Base-by-base conservation (phyloP, 441 rosid species). In the Gossypium davidsonii region DNA sequence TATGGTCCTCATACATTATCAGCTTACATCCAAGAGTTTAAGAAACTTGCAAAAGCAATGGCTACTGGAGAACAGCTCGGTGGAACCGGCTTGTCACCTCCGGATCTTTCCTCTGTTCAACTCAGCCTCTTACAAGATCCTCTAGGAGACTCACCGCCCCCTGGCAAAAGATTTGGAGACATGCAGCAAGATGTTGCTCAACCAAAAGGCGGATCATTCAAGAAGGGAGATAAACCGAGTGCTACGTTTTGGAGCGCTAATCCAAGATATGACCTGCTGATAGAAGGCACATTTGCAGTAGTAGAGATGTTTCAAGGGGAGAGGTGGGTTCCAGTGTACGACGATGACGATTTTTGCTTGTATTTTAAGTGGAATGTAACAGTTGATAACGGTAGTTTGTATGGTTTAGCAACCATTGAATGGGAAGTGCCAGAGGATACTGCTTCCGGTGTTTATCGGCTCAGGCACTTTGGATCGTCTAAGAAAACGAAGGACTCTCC, bases 261-360 rank as follows among this genome's bases (percentile, higher is more conserved):
- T 70, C 91, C 91, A 1, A 87, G 87, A 66, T 82, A 84, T 55
- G 93, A 84, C 74, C 75, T 84, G 20, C 61, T 89, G 67, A 87
- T 86, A n/a, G 88, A 83, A 73, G 93, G 89, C 55, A 84, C 91
- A 4, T 87, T 81, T 70, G 83, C 84, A 0, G 88, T 82, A 7
- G 87, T 83, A 6, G 90, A 88, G 74, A 85, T 73, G 82, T 88
- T 89, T 23, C 79, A 70, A 52, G 80, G 74, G 31, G n/a, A 73
- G 18, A 31, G 72, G 6, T 89, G 91, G 90, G 57, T 80, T 52
- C 86, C 86, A 4, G 80, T 74, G 34, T 81, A 80, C 26, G 90
- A 89, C 34, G 93, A 85, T n/a, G 90, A 89, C 44, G 93, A 89
- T 79, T 80, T 83, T 58, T 65, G 83, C 77, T 77, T 86, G 83